phyloP scores from a whole-genome alignment of 139 green algal species.

The Tetraselmis chui region DNA sequence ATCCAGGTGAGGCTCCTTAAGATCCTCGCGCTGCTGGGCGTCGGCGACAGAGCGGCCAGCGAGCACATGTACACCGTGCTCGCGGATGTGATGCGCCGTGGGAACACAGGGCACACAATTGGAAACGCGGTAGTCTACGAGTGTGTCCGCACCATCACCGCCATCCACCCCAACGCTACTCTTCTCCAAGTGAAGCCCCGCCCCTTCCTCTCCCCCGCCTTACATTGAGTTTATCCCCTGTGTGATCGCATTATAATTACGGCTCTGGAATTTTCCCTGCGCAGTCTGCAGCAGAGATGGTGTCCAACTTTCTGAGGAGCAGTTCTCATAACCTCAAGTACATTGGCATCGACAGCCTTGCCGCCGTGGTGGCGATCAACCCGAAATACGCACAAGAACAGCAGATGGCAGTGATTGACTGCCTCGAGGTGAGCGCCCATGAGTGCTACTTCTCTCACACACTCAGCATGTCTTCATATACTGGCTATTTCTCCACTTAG shows the following conservation, averaged over 20 bases:
- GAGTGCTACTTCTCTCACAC: too few relatives aligned
- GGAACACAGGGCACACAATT: conserved; percentile 55
- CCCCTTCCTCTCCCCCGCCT: not conserved
- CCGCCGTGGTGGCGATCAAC: conserved; percentile 65
- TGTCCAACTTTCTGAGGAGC: conserved; percentile 68
- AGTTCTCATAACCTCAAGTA: conserved; percentile 78
- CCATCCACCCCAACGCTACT: conserved; percentile 78
- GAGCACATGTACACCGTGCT: conserved; percentile 88
- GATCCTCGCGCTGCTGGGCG: conserved; percentile 75
- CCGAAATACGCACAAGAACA: conserved; percentile 65
- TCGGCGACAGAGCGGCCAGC: conserved; percentile 57
- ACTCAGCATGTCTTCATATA: too few relatives aligned
- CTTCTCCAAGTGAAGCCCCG: conserved; percentile 51
- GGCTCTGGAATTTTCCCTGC: not conserved
- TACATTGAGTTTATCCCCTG: not conserved
- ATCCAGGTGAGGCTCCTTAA: conserved; percentile 96
- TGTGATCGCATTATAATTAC: not conserved
- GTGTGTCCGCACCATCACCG: conserved; percentile 75
- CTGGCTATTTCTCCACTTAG: too few relatives aligned
- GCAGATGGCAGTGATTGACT: conserved; percentile 95
- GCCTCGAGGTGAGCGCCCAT: too few relatives aligned
- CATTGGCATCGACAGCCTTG: conserved; percentile 78
- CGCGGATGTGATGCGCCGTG: conserved; percentile 36
- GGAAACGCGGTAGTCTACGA: conserved; percentile 91
- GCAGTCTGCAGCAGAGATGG: conserved; percentile 48